Percentiles rank a stretch among this genome's conserved stretches.
phyloP scores from a whole-genome alignment of 257 asterid genomes.

The Sherardia arvensis region DNA sequence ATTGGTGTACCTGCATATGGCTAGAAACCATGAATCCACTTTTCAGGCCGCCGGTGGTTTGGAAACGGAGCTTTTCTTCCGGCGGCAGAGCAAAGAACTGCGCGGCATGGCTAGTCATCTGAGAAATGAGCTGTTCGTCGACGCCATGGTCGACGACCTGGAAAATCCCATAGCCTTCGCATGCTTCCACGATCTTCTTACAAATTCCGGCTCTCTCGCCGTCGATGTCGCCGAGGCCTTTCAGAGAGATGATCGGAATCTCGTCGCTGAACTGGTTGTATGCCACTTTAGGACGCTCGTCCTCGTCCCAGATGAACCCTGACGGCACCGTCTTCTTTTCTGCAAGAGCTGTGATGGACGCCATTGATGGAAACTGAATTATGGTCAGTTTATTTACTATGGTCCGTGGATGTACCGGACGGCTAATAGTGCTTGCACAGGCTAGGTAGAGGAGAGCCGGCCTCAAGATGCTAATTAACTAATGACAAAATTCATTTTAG shows the following conservation, averaged over 20 bases:
- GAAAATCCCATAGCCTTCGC: constrained; percentile 87
- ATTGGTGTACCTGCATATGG: constrained; percentile 53
- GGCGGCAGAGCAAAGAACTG: constrained; percentile 56
- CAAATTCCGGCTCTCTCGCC: constrained; percentile 40
- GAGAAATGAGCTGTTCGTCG: constrained; percentile 24
- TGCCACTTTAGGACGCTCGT: constrained; percentile 77
- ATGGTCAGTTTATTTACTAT: no score
- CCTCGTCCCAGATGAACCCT: constrained; percentile 70
- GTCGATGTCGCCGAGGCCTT: constrained; percentile 34
- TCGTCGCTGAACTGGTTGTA: constrained; percentile 63
- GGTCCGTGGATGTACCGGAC: no score
- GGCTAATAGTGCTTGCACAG: no score
- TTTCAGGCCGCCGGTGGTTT: constrained; percentile 75
- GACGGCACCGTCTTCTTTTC: constrained; percentile 25
- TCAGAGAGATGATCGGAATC: constrained; percentile 74
- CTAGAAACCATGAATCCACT: constrained; percentile 85
- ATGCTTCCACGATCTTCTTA: constrained; percentile 50
- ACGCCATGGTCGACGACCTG: constrained; percentile 82
- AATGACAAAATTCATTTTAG: no score
- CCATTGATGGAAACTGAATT: background rate
- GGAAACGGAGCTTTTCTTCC: constrained; percentile 55
- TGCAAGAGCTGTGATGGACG: constrained; percentile 29
- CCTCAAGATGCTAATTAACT: no score
- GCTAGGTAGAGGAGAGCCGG: no score
- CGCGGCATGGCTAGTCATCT: constrained; percentile 44